A percentile compares a stretch with the other conserved stretches of the same genome.
These are phyloP conservation scores for Jaenimonas drosophilae DNA, from an alignment of 208 protist genomes.

Conservation along the genomic window DNA sequence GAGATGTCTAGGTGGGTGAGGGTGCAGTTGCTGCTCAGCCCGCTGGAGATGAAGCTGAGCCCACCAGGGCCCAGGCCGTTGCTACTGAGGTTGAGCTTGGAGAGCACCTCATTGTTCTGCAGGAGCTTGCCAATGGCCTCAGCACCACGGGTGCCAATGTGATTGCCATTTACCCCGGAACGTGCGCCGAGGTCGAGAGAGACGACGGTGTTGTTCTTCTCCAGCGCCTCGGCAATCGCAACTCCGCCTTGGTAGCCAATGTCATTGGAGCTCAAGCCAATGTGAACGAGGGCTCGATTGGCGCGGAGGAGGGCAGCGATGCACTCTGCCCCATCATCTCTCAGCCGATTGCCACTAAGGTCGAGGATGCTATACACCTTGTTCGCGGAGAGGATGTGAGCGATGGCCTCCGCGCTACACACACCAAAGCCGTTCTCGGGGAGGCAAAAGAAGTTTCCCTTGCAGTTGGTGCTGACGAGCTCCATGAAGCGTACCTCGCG, in stretches of 20 bases:
- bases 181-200: slow-evolving; percentile 84
- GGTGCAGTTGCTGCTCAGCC: slow-evolving; percentile 55
- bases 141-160: slow-evolving; percentile 79
- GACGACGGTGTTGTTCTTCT: slow-evolving; percentile 86
- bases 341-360: slow-evolving; percentile 82
- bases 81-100: slow-evolving; percentile 75
- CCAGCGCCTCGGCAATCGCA: slow-evolving; percentile 62
- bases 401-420: slow-evolving; percentile 60
- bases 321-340: slow-evolving; percentile 71
- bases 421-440: slow-evolving; percentile 81
- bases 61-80: slow-evolving; percentile 82
- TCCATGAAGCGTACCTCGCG: slow-evolving; percentile 89
- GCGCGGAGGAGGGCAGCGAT: slow-evolving; percentile 69
- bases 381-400: slow-evolving; percentile 72
- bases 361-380: slow-evolving; percentile 84
- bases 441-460: slow-evolving; percentile 79
- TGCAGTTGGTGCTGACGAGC: slow-evolving; percentile 81
- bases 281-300: slow-evolving; percentile 73
- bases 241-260: slow-evolving; percentile 75
- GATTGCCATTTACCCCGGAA: slow-evolving; percentile 85
- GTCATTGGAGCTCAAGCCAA: slow-evolving; percentile 87
- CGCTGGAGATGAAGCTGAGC: slow-evolving; percentile 40
- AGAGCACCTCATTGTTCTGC: slow-evolving; percentile 68
- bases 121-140: slow-evolving; percentile 72
- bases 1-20: slow-evolving; percentile 81